phyloP scores from a whole-genome alignment of 2,329 filamentous ascomycete species.

The Calonectria fujianensis region DNA sequence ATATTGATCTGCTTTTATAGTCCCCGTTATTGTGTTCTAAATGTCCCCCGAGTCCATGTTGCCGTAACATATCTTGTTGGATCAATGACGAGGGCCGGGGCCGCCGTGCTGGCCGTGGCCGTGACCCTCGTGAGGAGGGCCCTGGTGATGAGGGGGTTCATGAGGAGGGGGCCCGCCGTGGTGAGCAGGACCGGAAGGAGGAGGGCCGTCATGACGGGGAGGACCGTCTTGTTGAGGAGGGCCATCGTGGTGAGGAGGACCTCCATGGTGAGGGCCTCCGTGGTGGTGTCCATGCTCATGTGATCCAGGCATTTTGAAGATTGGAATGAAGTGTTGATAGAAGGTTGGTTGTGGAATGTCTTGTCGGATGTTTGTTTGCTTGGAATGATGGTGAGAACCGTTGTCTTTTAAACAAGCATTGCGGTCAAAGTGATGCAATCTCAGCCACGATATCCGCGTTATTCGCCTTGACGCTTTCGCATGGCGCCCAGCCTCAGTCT shows the following conservation, averaged over 20 bases:
- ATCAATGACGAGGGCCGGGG: not conserved
- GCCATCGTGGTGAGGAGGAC: not conserved
- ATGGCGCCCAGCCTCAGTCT: not conserved
- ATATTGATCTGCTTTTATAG: not conserved
- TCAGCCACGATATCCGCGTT: constrained; percentile 15
- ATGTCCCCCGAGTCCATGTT: not conserved
- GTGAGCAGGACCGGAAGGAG: not conserved
- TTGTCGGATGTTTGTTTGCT: not conserved
- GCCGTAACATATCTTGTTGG: not conserved
- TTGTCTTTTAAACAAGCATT: not conserved
- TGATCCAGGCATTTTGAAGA: constrained; percentile 19
- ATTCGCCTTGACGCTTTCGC: not conserved
- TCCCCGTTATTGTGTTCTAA: not conserved
- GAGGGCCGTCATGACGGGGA: not conserved
- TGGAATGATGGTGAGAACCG: not conserved
- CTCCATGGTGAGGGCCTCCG: not conserved
- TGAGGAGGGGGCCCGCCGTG: not conserved
- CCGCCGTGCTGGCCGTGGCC: constrained; percentile 1
- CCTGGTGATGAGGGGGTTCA: not conserved
- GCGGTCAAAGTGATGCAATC: not conserved
- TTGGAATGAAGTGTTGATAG: not conserved
- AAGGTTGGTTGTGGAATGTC: not conserved
- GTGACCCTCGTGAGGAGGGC: not conserved
- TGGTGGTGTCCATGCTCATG: not conserved
- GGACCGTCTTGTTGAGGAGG: not conserved